Base-by-base conservation (phyloP, 1,284 basidiomycete species). In the Apiotrichum domesticum region DNA sequence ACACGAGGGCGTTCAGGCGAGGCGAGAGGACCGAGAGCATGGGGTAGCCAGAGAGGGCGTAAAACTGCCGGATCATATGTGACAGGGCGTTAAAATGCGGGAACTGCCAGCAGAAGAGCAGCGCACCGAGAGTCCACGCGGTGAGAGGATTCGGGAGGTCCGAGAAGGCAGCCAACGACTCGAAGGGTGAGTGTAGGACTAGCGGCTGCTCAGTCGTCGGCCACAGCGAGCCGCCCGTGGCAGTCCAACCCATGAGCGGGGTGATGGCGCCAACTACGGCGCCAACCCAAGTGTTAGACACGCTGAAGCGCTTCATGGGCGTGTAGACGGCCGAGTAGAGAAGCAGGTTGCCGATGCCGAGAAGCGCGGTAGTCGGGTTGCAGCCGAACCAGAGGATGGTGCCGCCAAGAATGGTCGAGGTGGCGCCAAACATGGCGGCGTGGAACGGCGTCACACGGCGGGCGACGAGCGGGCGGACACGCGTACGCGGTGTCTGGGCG, bases 61-160 rank as follows among this genome's bases (percentile, higher is more conserved):
- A 99, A 37, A 88, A 88, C 14, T 83, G 85, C 33, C 93, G 84
- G 11, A 96, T 83, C 50, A 93, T 81, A 76, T 97, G 84, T 3
- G 93, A 86, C n/a, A 98, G 81, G 1, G 91, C 79, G 77, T 96
- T 98, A 79, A 99, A 98, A 75, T 98, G 96, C 15, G 96, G 95
- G 75, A 98, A 98, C 72, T 99, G 96, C 96, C 96, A 99, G 57
- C 88, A 88, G 78, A 87, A 99, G 11, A 98, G 83, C 51, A 97
- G 76, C 71, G 85, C 79, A 76, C 88, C 90, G 3, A 97, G 79
- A 2, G 86, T 84, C 54, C 87, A 76, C 0, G 88, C 84, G 0
- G 86, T 84, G 43, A 94, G 82, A 1, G 89, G 85, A 69, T 89
- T 91, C 68, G 74, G 72, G 5, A 63, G 54, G 39, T 62, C 46